These are phyloP conservation scores for Penicillium sp. DNA, from an alignment of 2,329 filamentous ascomycete species.

Conservation along the genomic window DNA sequence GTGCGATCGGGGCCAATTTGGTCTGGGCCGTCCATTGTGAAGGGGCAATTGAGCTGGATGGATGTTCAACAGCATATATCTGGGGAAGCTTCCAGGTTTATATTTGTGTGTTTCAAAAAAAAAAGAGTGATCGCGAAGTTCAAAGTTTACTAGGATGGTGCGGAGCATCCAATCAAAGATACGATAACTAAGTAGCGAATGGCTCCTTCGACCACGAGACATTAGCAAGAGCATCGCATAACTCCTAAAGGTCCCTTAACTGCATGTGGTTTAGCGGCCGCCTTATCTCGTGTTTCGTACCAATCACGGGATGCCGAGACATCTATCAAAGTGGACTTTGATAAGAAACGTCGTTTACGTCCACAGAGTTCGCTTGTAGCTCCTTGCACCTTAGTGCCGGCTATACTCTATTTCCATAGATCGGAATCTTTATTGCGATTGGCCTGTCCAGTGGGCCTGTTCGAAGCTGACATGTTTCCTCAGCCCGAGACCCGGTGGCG, in stretches of 20 bases:
- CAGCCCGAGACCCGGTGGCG: neutral
- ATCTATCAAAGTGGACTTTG: slow-evolving; percentile 4
- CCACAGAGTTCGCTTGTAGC: neutral
- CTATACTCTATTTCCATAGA: neutral
- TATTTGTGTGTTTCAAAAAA: neutral
- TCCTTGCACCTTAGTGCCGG: neutral
- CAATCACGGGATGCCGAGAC: neutral
- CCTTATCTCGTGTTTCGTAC: neutral
- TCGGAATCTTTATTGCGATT: neutral
- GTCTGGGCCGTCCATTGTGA: slow-evolving; percentile 43
- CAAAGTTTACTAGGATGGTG: neutral
- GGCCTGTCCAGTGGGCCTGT: neutral
- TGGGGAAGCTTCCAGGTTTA: neutral
- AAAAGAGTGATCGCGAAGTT: slow-evolving; percentile 1
- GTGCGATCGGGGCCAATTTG: slow-evolving; percentile 45
- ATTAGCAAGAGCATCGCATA: slow-evolving; percentile 24
- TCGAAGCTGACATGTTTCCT: neutral
- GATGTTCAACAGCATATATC: neutral
- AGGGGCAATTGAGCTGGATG: neutral
- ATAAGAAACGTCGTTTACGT: neutral
- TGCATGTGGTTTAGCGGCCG: neutral
- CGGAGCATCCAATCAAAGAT: neutral
- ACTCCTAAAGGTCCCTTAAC: neutral
- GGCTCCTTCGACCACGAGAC: neutral
- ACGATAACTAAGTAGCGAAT: slow-evolving; percentile 1